Evolutionary conservation across 1,284 basidiomycete genomes (phyloP), one percentile per base, ranked within the genome.

Genomic region (Trametes hirsuta): DNA sequence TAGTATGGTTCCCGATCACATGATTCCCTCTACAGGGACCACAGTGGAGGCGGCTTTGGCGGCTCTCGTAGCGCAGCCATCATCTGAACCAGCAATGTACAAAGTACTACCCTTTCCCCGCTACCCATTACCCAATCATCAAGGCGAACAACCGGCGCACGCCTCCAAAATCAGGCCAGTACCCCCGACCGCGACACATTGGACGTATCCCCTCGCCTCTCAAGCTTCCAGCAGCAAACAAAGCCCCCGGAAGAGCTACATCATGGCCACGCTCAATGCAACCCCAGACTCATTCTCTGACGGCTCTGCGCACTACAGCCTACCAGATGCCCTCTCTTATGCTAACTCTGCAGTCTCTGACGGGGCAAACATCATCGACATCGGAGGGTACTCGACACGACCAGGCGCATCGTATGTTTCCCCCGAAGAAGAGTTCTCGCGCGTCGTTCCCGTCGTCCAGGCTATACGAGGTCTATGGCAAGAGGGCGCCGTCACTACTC

Each of bases 261-360:
- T 98, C 60, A 99, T 99, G 97, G 92, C 91, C 0, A 98, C 95
- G 4, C 84, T 99, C 66, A 98, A 99, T 72, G 84, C 86, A 3
- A 99, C 97, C 0, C 97, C 97, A 1, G 96, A 99, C 76, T 98
- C 95, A 0, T 99, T 99, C 77, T 98, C 96, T 0, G 95, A 98
- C 66, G 95, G 95, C 6, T 83, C 88, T 1, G 74, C 76, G 42
- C 79, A 93, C 69, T 78, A 82, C 65, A 78, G 77, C 0, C 61
- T 86, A 6, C 67, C 78, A 0, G 72, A 77, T 11, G 87, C 86
- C 0, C 67, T 90, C 11, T 64, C 68, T 2, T 91, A 88, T 62
- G 78, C 78, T 0, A 69, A 64, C 1, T 54, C 75, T 2, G 79
- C 87, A 4, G 75, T 87, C 2, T 63, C 73, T 0, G 75, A 76